These are phyloP conservation scores for Ambrosiella cleistominuta DNA, from an alignment of 2,329 filamentous ascomycete genomes.

Conservation along the genomic window DNA sequence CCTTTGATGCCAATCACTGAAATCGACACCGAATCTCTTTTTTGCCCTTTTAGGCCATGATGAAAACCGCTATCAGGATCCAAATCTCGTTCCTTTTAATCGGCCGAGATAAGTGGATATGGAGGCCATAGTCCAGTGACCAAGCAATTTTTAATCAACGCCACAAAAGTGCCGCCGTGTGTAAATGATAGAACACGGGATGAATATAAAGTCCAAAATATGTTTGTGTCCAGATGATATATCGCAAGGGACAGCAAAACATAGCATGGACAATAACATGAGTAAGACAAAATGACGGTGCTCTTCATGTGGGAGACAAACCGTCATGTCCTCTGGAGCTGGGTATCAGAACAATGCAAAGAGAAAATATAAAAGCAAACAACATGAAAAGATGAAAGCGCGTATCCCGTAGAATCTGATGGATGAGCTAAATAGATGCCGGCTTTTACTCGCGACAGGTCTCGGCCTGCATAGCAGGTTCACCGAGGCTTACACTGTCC, in stretches of 20 bases:
- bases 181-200: too few species aligned
- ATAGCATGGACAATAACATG: not conserved
- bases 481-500: too few species aligned
- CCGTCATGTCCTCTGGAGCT: conserved; percentile 2
- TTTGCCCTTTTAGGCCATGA: not conserved
- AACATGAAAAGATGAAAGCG: not conserved
- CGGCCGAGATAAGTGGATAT: not conserved
- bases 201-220: too few species aligned
- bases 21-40: not conserved
- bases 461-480: too few species aligned
- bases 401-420: too few species aligned
- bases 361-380: not conserved
- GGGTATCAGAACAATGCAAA: conserved; percentile 5
- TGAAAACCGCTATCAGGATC: not conserved
- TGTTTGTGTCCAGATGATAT: too few species aligned
- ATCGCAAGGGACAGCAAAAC: not conserved
- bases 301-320: not conserved
- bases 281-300: not conserved
- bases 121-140: too few species aligned
- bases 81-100: not conserved
- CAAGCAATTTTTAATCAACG: too few species aligned
- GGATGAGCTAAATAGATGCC: too few species aligned
- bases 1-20: not conserved
- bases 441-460: too few species aligned
- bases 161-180: too few species aligned